Base-by-base conservation (phyloP, 2,329 filamentous ascomycete species). In the Trichoderma arundinaceum region DNA sequence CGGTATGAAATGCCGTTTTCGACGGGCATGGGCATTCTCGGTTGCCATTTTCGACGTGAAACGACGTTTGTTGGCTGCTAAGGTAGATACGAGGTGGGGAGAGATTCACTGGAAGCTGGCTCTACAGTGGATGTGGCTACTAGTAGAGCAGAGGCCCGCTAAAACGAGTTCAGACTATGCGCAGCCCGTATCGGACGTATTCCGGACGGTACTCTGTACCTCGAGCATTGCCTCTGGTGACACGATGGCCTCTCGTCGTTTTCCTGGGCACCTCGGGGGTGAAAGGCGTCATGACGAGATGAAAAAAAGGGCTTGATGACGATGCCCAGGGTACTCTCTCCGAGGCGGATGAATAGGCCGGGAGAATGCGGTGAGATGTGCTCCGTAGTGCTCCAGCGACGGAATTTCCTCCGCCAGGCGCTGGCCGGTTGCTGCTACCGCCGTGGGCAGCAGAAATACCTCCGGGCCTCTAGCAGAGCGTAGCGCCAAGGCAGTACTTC, bases 271-370 rank as follows among this genome's bases (percentile, higher is more conserved):
- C 22, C 22, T 28, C 22, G 4, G 22, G 2, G 4, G 22, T 28
- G 22, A 28, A 28, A 28, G 22, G 22, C 4, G 22, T 28, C 22
- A 28, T 2, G 22, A 4, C 2, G 22, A 28, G 22, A 28, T 28
- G 22, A 28, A 28, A 28, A 28, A 28, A 28, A 28, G 4, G 22
- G 4, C 22, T 28, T 28, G 22, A 28, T 28, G 22, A 28, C 22
- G 22, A 28, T 28, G 22, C 22, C 4, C 22, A 28, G 22, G 22
- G 22, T 28, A 28, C 22, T 28, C 22, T 28, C 22, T 22, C 48
- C 41, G 19, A 56, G 4, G 19, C 38, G 53, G 53, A n/a, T 56
- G 53, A 56, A 43, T 56, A 38, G 22, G n/a, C 53, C 53, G 53
- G 53, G 12, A 56, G 53, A 56, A 43, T 56, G 35, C 35, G 19